A percentile compares a stretch with the other conserved stretches of the same genome.
Conservation (phyloP, 202 grass and related monocot genomes). For the Carex sylvatica region DNA sequence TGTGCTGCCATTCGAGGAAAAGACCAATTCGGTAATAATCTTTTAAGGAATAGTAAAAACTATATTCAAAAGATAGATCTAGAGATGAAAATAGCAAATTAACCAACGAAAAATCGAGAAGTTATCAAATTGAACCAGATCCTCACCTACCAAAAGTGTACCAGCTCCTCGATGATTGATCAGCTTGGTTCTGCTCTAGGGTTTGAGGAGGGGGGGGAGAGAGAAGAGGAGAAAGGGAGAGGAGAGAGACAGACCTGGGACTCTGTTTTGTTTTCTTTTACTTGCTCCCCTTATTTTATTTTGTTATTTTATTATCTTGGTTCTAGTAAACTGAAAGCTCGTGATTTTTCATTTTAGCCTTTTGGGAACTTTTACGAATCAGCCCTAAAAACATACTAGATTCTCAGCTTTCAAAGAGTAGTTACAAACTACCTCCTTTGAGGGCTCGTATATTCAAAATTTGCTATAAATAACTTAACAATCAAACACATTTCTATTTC, state of each 20-base stretch:
- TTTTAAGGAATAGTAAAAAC: background rate
- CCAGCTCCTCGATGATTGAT: constrained; percentile 15
- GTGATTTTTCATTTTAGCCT: background rate
- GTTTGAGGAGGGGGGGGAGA: background rate
- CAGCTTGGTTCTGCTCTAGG: constrained; percentile 15
- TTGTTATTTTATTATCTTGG: constrained; percentile 11
- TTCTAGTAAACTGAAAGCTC: constrained; percentile 13
- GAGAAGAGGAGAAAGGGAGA: background rate
- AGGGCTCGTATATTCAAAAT: background rate
- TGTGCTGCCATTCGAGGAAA: background rate
- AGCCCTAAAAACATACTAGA: background rate
- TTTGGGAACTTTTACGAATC: background rate
- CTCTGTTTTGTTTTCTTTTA: constrained; percentile 17
- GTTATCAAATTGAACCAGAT: constrained; percentile 15
- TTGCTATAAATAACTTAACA: background rate
- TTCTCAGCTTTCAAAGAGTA: background rate
- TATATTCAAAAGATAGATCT: constrained; percentile 12
- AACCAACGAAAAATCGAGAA: background rate
- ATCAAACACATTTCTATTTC: background rate
- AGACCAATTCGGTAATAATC: background rate
- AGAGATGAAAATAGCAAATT: constrained; percentile 20
- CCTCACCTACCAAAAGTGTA: constrained; percentile 22
- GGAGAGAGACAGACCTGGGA: background rate
- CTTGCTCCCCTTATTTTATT: constrained; percentile 23
- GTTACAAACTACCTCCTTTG: background rate